Base-by-base conservation (phyloP, 345 rosid genomes). In the Capsella bursapastoris region DNA sequence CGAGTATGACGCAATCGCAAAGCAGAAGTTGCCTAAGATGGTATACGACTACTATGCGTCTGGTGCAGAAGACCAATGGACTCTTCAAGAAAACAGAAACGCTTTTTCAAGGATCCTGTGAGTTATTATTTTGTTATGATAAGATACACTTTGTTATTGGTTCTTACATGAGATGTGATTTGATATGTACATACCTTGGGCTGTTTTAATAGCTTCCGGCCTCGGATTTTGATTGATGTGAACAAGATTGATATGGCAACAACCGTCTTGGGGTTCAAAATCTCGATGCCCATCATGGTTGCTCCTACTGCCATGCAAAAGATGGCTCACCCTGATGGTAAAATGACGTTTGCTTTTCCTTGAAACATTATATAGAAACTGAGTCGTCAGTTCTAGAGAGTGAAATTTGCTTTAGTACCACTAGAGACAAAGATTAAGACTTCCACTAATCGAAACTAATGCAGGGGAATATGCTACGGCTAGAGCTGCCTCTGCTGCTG, bases 271-370 rank as follows among this genome's bases (percentile, higher is more conserved):
- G 92, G 97, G 7, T 91, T 86, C 86, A 91, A 91, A 66, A 82
- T 91, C 75, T 91, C 97, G 0, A 91, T 91, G 95, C 97, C 95
- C 0, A 89, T 91, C 82, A 91, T 91, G 97, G 78, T 91, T 86
- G 97, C 97, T 71, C 97, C 97, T 35, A 85, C 95, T 32, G 97
- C 97, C 61, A 50, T 91, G 72, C 95, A 89, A 84, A 91, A 91
- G 81, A 91, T 91, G 97, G 97, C 97, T 78, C 97, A 91, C 70
- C 97, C 95, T 6, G 95, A 89, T 73, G 97, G 97, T 87, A 60
- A 22, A 74, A 34, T 37, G 2, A 44, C 27, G 8, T 49, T 18
- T 14, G 14, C 7, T 18, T 29, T 48, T 40, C 3, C 41, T 7
- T 69, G 22, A 9, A 75, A 68, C 63, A 51, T 11, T 34, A 0